Base-by-base conservation (phyloP, 805 yeast species). In the Middelhovenomyces tepae region DNA sequence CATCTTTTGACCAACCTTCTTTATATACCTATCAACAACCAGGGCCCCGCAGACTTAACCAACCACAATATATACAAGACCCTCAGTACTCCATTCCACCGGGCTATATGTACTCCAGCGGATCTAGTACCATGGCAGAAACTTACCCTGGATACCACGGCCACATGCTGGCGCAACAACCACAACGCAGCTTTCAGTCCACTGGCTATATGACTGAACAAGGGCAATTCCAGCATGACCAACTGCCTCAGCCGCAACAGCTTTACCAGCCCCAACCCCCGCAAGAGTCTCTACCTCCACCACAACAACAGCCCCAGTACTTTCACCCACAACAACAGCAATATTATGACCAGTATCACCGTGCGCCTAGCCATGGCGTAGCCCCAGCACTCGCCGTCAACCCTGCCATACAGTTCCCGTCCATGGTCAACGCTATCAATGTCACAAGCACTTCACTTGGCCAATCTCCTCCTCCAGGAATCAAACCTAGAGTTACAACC, bases 401-500 rank as follows among this genome's bases (percentile, higher is more conserved):
- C 35, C 39, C 37, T 15, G 43, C 42, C 11, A 29, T 29, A 5
- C 48, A 38, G 32, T 46, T 44, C 32, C 50, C 50, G 3, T 44
- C 48, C 14, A 31, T 45, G 33, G 30, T 35, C 8, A 36, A 45
- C 23, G 28, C 36, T 8, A 44, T 46, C 16, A 33, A 32, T 21
- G 43, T 39, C 23, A 22, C 40, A 19, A 34, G 42, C 11, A 49
- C 47, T 26, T 43, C 51, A 7, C 43, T 44, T 4, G 57, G 57
- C 3, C 57, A 53, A 35, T 35, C 30, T 11, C 38, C 46, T 7
- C 45, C 44, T 14, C 46, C 56, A 3, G 54, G 54, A 23, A 31
- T 47, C 42, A 50, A 54, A 35, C 75, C 76, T 17, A 52, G 74
- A 31, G 83, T 82, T 34, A 78, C 86, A 31, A 80, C 91, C 10